A percentile compares a stretch with the other conserved stretches of the same genome.
phyloP scores from a whole-genome alignment of 208 protist genomes.

The Zelonia costaricensis region DNA sequence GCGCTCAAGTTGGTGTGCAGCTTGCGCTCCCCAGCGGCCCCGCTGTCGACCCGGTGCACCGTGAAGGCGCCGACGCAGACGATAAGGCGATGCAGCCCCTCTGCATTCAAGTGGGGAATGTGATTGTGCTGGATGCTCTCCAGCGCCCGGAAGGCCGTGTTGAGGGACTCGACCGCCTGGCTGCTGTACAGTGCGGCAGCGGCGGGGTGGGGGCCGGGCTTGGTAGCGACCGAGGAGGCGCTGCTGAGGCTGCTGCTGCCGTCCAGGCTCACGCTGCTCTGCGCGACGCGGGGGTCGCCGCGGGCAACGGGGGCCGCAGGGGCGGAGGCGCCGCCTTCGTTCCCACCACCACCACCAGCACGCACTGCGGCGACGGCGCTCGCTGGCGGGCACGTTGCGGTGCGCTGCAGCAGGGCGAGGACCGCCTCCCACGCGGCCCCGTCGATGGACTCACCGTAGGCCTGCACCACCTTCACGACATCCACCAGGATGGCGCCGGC shows the following conservation, averaged over 20 bases:
- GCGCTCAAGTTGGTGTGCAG: conserved; percentile 84
- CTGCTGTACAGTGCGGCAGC: conserved; percentile 4
- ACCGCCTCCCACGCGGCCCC: conserved; percentile 52
- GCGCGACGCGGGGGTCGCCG: background rate
- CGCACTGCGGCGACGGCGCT: background rate
- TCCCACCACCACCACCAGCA: too few species aligned
- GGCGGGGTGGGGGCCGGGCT: background rate
- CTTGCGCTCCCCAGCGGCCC: conserved; percentile 30
- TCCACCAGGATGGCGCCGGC: conserved; percentile 28
- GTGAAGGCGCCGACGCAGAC: conserved; percentile 63
- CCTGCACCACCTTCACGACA: conserved; percentile 56
- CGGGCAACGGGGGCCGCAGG: background rate
- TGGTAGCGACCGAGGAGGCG: too few species aligned
- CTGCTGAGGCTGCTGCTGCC: background rate
- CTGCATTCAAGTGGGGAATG: conserved; percentile 57
- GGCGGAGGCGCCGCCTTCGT: background rate
- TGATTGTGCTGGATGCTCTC: conserved; percentile 77
- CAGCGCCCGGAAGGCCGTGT: conserved; percentile 61
- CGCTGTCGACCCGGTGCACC: conserved; percentile 31
- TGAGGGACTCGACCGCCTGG: conserved; percentile 35
- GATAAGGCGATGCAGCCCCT: conserved; percentile 57
- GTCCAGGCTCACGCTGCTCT: background rate
- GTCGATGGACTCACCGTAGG: conserved; percentile 56
- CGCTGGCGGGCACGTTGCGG: conserved; percentile 1
- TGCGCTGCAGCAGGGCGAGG: conserved; percentile 45